Base-by-base conservation (phyloP, 2,329 filamentous ascomycete species). In the Lasiodiplodia hormozganensis region DNA sequence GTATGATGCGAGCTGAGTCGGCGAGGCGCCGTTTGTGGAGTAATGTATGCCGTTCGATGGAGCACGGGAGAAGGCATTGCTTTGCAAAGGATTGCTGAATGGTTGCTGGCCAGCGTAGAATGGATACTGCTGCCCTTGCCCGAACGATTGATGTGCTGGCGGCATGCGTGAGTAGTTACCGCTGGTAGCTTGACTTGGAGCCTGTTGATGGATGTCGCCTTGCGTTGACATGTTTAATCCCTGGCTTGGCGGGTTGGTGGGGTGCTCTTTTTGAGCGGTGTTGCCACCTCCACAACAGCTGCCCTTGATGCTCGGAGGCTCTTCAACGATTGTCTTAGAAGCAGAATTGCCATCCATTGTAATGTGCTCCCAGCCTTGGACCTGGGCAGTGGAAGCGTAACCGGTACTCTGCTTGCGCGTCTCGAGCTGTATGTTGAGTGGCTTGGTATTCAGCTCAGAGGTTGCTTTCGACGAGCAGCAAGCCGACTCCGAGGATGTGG, bases 401-500 rank as follows among this genome's bases (percentile, higher is more conserved):
- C 58, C 25, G 14, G 53, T 67, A 52, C 18, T 67, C 43, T 67
- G 38, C 28, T 67, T 67, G n/a, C 40, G 64, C 18, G 64, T 38
- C 36, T 67, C 64, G 25, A 67, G 64, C n/a, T 67, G 64, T 47
- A 67, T 51, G 40, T 67, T 67, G 40, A 67, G 43, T 28, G 64
- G 64, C 54, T 40, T 67, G 23, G 14, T 10, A 10, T 47, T 16
- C 21, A 36, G 28, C 18, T 67, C 64, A 21, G 52, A n/a, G 11
- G 10, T 58, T 16, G 36, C 5, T 12, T 65, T 56, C 21, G 51
- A 43, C 21, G 38, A n/a, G 31, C 40, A 43, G 23, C 21, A 43
- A 34, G 58, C 25, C 58, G 40, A 62, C 28, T 62, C 58, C 18
- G 40, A 51, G 7, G n/a, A 25, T 8, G 40, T 6, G 12, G 40